phyloP scores from a whole-genome alignment of 257 asterid genomes.

The Solanum pimpinellifolium region DNA sequence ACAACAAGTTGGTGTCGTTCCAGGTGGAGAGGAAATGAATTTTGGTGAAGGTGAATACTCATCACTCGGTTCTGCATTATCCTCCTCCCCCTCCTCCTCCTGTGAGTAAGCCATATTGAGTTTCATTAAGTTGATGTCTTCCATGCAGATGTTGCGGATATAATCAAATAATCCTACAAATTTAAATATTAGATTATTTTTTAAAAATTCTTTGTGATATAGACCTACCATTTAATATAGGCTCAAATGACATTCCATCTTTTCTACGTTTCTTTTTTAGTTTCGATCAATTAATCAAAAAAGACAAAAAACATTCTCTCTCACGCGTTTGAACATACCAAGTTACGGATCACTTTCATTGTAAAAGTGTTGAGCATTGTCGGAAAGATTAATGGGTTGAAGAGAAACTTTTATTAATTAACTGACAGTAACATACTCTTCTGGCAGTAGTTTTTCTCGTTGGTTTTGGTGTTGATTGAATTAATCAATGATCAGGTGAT shows the following conservation, averaged over 20 bases:
- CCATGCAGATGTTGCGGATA: neutral
- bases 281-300: conserved; percentile 18
- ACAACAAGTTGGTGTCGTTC: too few relatives aligned
- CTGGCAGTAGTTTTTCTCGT: conserved; percentile 37
- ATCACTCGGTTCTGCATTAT: neutral
- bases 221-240: conserved; percentile 44
- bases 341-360: conserved; percentile 28
- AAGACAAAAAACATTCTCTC: neutral
- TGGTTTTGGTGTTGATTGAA: conserved; percentile 31
- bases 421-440: conserved; percentile 20
- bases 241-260: conserved; percentile 28
- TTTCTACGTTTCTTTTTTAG: conserved; percentile 24
- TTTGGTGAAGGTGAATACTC: too few relatives aligned
- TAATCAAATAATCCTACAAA: neutral
- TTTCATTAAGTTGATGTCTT: neutral
- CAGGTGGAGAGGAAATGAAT: too few relatives aligned
- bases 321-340: neutral
- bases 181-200: too few relatives aligned
- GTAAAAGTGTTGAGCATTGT: neutral
- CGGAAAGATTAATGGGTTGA: neutral
- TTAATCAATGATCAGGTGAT: conserved; percentile 28
- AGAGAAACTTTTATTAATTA: neutral
- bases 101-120: neutral
- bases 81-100: neutral
- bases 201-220: neutral